Percentiles rank a stretch among this genome's conserved stretches.
Conservation (phyloP, 306 rosid genomes). For the Trichosanthes truncata region DNA sequence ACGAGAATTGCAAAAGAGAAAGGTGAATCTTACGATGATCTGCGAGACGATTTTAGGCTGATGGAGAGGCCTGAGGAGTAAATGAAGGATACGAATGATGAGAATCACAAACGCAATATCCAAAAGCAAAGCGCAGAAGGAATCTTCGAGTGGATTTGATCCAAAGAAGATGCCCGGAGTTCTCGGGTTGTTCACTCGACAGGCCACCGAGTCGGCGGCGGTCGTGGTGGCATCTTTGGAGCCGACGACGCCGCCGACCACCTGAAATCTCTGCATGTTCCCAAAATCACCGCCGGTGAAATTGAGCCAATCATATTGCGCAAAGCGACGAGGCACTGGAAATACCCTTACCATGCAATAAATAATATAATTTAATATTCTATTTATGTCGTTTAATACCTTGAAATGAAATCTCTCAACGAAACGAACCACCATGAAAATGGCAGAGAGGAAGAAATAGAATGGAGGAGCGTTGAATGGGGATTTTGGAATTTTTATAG, state of each 20-base stretch:
- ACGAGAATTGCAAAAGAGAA: too few relatives aligned
- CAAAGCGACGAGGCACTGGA: conserved; percentile 13
- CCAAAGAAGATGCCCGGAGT: conserved; percentile 30
- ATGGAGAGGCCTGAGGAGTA: conserved; percentile 53
- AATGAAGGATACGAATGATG: conserved; percentile 25
- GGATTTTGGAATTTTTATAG: conserved; percentile 9
- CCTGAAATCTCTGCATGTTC: neutral
- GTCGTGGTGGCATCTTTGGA: neutral
- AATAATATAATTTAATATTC: too few relatives aligned
- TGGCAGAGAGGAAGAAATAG: neutral
- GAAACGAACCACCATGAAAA: neutral
- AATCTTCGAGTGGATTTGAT: conserved; percentile 23
- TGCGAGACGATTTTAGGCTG: conserved; percentile 65
- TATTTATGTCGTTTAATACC: too few relatives aligned
- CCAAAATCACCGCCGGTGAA: neutral
- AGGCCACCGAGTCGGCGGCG: neutral
- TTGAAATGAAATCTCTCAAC: too few relatives aligned
- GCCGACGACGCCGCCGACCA: neutral
- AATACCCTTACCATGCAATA: conserved; percentile 46
- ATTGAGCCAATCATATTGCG: conserved; percentile 12
- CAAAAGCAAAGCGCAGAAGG: conserved; percentile 35
- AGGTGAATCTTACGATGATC: conserved; percentile 39
- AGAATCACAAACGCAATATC: conserved; percentile 23
- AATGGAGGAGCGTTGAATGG: conserved; percentile 48
- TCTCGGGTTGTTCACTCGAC: neutral